These are phyloP conservation scores for Aspergillus oerlinghausenensis DNA, from an alignment of 2,329 filamentous ascomycete genomes.

Conservation along the genomic window DNA sequence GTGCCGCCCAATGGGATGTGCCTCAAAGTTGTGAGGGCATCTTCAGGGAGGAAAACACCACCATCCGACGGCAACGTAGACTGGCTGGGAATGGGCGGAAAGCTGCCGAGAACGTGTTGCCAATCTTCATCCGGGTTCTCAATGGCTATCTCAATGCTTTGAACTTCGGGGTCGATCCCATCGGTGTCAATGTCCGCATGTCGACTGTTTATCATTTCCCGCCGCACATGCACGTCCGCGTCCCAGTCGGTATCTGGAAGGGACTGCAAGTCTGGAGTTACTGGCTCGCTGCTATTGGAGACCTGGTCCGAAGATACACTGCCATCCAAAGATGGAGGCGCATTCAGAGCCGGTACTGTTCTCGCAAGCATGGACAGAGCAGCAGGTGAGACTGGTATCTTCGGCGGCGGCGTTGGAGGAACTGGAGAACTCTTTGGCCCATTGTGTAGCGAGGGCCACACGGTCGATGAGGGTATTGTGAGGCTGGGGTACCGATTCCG, in stretches of 20 bases:
- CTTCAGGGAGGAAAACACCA: slow-evolving; percentile 70
- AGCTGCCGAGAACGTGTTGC: slow-evolving; percentile 45
- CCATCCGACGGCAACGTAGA: slow-evolving; percentile 31
- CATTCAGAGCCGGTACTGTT: slow-evolving; percentile 68
- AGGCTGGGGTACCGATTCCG: slow-evolving; percentile 54
- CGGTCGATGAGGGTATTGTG: slow-evolving; percentile 54
- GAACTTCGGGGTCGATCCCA: slow-evolving; percentile 23
- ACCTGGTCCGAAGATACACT: slow-evolving; percentile 85
- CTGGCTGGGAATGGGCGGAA: slow-evolving; percentile 34
- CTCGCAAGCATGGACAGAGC: slow-evolving; percentile 68
- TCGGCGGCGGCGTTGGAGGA: slow-evolving; percentile 46
- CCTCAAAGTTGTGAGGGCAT: slow-evolving; percentile 74
- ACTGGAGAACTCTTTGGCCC: slow-evolving; percentile 45
- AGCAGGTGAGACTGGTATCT: slow-evolving; percentile 70
- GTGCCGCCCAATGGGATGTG: slow-evolving; percentile 58
- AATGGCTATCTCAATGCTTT: slow-evolving; percentile 34
- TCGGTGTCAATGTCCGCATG: slow-evolving; percentile 20
- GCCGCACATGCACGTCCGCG: slow-evolving; percentile 30
- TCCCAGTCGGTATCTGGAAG: slow-evolving; percentile 61
- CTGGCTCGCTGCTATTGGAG: slow-evolving; percentile 74
- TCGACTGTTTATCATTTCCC: slow-evolving; percentile 28
- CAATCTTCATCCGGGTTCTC: slow-evolving; percentile 52
- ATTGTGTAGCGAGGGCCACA: slow-evolving; percentile 54
- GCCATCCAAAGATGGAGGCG: slow-evolving; percentile 83
- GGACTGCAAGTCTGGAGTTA: slow-evolving; percentile 68